Evolutionary conservation across 2,329 filamentous ascomycete species (phyloP), one percentile per base, ranked within the genome.

Genomic region (Amphichorda felina): DNA sequence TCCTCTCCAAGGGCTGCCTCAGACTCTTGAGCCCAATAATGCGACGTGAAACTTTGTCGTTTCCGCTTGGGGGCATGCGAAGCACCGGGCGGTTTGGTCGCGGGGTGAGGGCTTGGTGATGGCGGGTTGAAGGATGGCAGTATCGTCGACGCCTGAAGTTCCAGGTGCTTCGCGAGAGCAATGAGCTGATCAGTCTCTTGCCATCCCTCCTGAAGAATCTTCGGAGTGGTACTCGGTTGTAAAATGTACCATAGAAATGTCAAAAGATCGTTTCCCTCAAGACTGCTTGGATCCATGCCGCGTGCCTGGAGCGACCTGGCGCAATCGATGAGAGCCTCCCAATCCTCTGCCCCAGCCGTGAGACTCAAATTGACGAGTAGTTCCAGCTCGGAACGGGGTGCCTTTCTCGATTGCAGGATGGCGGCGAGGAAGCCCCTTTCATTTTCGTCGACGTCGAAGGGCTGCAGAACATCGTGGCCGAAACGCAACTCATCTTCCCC

Each of bases 181-280:
- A 60, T 59, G 15, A 58, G 42, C 18, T 51, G 47, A 37, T 61
- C 59, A 4, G 59, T 61, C 32, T 51, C 42, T 19, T 40, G 45
- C 59, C 58, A 61, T 4, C 50, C 45, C 14, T 41, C 35, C 24
- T 17, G 41, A 27, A 33, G 34, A 14, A 10, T 36, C 30, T 15
- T 24, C 21, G 19, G 13, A 14, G 11, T 14, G 10, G n/a, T 21
- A 16, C 16, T 41, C 41, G n/a, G n/a, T 5, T 43, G 35, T 17
- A 50, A 34, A 18, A 51, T 46, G 9, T 42, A 36, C 41, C 47
- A 50, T 21, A 60, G 38, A 38, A 52, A 56, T 14, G 49, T 43
- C 17, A 58, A 47, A 5, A 58, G 27, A 39, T 61, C 59, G 36
- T 47, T 45, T 4, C 50, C 54, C 15, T 59, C 48, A 8, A 57